Evolutionary conservation across 73 alveolate species (phyloP).

Genomic region (Tetrahymena thermophila): DNA sequence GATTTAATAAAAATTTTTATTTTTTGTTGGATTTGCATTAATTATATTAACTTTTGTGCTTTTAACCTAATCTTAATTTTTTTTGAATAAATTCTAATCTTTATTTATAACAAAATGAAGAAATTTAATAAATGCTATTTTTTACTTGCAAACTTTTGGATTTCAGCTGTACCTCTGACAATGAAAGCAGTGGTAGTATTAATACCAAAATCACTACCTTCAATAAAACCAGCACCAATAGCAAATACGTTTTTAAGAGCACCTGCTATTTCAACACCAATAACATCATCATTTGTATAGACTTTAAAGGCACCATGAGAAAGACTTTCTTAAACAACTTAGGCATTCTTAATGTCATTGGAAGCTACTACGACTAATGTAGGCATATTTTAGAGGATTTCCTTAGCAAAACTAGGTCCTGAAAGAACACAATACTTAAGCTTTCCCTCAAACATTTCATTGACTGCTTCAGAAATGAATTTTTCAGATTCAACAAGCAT

Average conservation of each 20-base stretch:
- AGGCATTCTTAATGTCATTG: slow-evolving; percentile 30
- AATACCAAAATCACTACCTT: slow-evolving; percentile 59
- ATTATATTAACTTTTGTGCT: neutral
- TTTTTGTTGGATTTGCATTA: neutral
- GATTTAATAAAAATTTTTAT: neutral
- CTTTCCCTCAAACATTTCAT: slow-evolving; percentile 42
- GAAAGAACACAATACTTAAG: slow-evolving; percentile 47
- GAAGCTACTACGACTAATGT: slow-evolving; percentile 45
- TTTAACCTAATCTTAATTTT: neutral
- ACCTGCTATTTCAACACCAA: slow-evolving; percentile 64
- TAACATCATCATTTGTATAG: slow-evolving; percentile 49
- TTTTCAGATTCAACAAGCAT: slow-evolving; percentile 20
- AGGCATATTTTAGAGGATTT: slow-evolving; percentile 33
- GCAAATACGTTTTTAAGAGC: slow-evolving; percentile 58
- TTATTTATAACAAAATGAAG: neutral
- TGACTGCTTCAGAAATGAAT: slow-evolving; percentile 46
- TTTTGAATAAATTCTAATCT: neutral
- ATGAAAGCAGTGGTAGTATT: slow-evolving; percentile 55
- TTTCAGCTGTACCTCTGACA: slow-evolving; percentile 54
- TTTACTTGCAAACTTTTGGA: slow-evolving; percentile 34
- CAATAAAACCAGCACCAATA: slow-evolving; percentile 57
- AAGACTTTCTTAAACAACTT: slow-evolving; percentile 37
- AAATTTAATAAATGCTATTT: neutral
- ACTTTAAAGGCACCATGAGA: slow-evolving; percentile 50
- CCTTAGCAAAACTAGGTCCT: slow-evolving; percentile 63